Base-by-base conservation (phyloP, 2,329 filamentous ascomycete genomes). In the Sporothrix luriei region DNA sequence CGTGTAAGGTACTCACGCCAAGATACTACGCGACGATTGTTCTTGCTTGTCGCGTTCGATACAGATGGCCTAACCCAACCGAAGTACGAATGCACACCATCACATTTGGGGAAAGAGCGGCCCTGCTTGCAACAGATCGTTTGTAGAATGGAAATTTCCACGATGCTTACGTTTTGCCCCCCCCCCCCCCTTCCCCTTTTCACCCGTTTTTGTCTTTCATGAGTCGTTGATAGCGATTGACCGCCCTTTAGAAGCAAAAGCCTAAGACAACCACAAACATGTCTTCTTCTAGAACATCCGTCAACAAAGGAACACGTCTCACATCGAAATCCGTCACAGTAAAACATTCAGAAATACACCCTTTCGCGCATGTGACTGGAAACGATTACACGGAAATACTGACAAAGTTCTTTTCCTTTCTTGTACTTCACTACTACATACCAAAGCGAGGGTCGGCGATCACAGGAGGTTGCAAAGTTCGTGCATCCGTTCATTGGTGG, bases 1-100 rank as follows among this genome's bases (percentile, higher is more conserved):
- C 26, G 62, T 65, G 62, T 65, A 40, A 65, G 62, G 51, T 49
- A 14, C 24, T 24, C 55, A 61, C 55, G 33, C 33, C 55, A 61
- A 61, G 33, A 46, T 46, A 62, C 11, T 61, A 13, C 11, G n/a
- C n/a, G 54, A 19, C 21, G 57, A 62, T 48, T 14, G 65, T 43
- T 51, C 48, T 21, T 67, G 33, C 65, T n/a, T n/a, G n/a, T 62
- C 40, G 5, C 24, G 52, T 43, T 46, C 21, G 29, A 46, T 24
- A 13, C 38, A 46, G 21, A 10, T n/a, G 16, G n/a, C 33, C 7
- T 29, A 10, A n/a, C 10, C 57, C 57, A 61, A 26, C 24, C 38
- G 38, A 46, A n/a, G 4, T 38, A 13, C n/a, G n/a, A n/a, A n/a
- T n/a, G n/a, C n/a, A n/a, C n/a, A 40, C n/a, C 14, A 40, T 11